Base-by-base conservation (phyloP, 306 rosid genomes). In the Lathyrus aphaca region DNA sequence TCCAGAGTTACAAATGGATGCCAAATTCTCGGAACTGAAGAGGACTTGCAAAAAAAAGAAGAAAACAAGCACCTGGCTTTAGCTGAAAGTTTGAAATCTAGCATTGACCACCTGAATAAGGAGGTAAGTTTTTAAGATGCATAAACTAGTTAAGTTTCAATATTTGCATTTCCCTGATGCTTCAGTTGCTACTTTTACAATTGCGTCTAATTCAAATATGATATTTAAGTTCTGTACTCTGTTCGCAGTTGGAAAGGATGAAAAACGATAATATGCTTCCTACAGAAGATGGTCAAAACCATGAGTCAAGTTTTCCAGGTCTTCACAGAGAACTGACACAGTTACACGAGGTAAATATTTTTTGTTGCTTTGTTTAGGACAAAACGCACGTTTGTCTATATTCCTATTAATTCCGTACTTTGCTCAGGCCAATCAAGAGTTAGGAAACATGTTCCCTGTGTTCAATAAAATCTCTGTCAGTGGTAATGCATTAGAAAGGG, bases 401-500 rank as follows among this genome's bases (percentile, higher is more conserved):
- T 54, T 77, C 72, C 37, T 74, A 45, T 63, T 64, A 48, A 67
- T 48, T 76, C 32, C 58, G 60, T 44, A 17, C 74, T 71, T 75
- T 74, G 29, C 59, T 62, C 75, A 95, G 97, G 96, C 89, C 77
- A 95, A 95, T 78, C 88, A 87, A 84, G 95, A 89, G 80, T 71
- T 95, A 70, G 92, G 85, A 59, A 83, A 83, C 72, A 77, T 68
- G 77, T 91, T 86, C 80, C 99, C 99, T 19, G 76, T 71, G 60
- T 91, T 87, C 75, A 85, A 83, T 14, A 84, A 84, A 48, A 83
- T 89, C 79, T 81, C 85, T 14, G 53, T 63, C 75, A 53, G 86
- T 30, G 95, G 99, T 68, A 91, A 89, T 84, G 92, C 99, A 42
- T 72, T 95, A 62, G 99, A 95, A 81, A 86, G 97, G 74, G 97